Conservation (phyloP, 192 early-diverging fungal genomes). For the Coemansia erecta region DNA sequence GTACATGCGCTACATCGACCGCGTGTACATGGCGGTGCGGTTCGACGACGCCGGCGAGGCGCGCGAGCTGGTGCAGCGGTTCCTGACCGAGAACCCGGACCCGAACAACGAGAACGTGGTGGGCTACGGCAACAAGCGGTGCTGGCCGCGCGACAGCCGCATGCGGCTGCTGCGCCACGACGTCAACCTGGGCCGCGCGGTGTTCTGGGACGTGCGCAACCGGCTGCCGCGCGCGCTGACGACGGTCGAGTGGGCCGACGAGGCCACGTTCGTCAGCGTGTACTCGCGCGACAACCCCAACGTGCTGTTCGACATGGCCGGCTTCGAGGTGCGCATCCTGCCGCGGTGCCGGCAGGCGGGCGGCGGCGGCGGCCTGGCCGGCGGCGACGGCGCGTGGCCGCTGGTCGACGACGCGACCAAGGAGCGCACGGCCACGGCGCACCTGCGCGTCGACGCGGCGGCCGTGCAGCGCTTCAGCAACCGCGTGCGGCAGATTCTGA, state of each 20-base stretch:
- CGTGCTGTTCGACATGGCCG: conserved; percentile 84
- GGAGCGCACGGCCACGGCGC: conserved; percentile 97
- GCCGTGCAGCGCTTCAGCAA: conserved; percentile 91
- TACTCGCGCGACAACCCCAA: conserved; percentile 99
- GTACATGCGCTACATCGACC: conserved; percentile 94
- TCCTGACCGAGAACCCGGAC: conserved; percentile 96
- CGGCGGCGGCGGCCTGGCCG: conserved; percentile 24
- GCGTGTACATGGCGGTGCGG: conserved; percentile 89
- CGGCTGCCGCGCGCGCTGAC: conserved; percentile 94
- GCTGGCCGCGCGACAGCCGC: conserved; percentile 98
- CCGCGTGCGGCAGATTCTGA: conserved; percentile 94
- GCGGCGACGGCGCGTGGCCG: conserved; percentile 84
- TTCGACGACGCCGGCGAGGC: conserved; percentile 87
- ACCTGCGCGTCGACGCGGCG: conserved; percentile 94
- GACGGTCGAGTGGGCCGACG: conserved; percentile 96
- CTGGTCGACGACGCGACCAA: conserved; percentile 96
- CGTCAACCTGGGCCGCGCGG: conserved; percentile 95
- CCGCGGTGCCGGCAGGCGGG: conserved; percentile 78
- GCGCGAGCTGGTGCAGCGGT: conserved; percentile 93
- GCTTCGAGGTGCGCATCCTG: conserved; percentile 95
- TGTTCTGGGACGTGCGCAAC: conserved; percentile 99
- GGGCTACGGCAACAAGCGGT: conserved; percentile 97
- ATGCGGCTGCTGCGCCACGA: conserved; percentile 99
- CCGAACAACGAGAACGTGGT: conserved; percentile 99
- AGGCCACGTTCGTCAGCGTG: conserved; percentile 82